These are phyloP conservation scores for Fusarium verticillioides DNA, from an alignment of 2,329 filamentous ascomycete species.

Conservation along the genomic window DNA sequence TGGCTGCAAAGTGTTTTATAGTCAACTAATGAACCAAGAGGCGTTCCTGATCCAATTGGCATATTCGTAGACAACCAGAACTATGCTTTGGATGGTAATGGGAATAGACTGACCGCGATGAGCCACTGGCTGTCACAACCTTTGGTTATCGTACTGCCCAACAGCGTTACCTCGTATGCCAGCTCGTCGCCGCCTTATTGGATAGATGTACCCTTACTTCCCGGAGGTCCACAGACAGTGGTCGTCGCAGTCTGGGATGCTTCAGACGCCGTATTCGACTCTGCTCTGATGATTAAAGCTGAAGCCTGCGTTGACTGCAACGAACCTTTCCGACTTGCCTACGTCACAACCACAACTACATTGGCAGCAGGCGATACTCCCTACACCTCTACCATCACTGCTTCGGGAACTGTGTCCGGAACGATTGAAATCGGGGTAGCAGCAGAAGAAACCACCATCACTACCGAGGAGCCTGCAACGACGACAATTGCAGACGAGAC, in stretches of 20 bases:
- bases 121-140: background rate
- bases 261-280: background rate
- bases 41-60: background rate
- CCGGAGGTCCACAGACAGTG: background rate
- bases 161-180: background rate
- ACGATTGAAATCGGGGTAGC: background rate
- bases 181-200: background rate
- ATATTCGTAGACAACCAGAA: background rate
- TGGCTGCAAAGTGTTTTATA: background rate
- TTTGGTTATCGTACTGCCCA: background rate
- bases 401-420: background rate
- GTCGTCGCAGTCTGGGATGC: background rate
- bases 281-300: background rate
- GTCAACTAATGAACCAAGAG: background rate
- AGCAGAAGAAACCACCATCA: background rate
- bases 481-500: background rate
- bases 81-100: background rate
- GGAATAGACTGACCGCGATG: background rate
- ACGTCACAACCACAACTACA: background rate
- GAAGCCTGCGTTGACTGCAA: background rate
- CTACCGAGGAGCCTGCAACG: background rate
- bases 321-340: background rate
- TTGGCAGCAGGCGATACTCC: background rate
- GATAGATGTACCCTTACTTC: background rate
- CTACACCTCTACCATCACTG: background rate